Conservation (phyloP, 768 basidiomycete genomes). For the Russula sp. region DNA sequence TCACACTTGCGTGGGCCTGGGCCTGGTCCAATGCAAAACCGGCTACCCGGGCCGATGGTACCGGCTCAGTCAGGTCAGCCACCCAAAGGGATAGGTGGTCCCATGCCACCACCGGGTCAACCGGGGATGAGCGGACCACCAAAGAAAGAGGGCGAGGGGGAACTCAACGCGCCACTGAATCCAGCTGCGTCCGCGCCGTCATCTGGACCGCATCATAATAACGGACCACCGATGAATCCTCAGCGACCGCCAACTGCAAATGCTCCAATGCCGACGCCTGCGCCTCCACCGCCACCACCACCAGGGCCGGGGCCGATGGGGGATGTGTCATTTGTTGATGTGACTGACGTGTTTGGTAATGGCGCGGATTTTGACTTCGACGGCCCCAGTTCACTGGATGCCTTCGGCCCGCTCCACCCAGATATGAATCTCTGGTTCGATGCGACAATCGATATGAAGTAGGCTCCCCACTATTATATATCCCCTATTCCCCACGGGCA, state of each 20-base stretch:
- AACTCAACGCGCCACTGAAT: slow-evolving; percentile 15
- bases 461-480: not conserved
- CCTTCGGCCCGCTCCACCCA: no score
- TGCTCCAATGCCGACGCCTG: slow-evolving; percentile 7
- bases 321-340: slow-evolving; percentile 22
- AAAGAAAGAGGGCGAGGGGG: slow-evolving; percentile 28
- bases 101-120: slow-evolving; percentile 33
- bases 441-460: slow-evolving; percentile 16
- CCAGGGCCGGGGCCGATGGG: not conserved
- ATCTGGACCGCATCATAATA: slow-evolving; percentile 25
- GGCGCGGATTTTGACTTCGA: slow-evolving; percentile 24
- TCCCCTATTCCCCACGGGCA: not conserved
- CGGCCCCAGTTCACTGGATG: not conserved
- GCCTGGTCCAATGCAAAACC: slow-evolving; percentile 9
- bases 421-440: slow-evolving; percentile 25
- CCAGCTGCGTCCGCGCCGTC: slow-evolving; percentile 19
- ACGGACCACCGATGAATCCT: slow-evolving; percentile 11
- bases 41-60: slow-evolving; percentile 16
- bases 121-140: slow-evolving; percentile 25
- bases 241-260: slow-evolving; percentile 27
- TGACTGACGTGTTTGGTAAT: slow-evolving; percentile 16
- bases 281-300: slow-evolving; percentile 3
- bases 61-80: slow-evolving; percentile 21
- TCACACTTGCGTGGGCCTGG: slow-evolving; percentile 14
- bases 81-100: slow-evolving; percentile 24